Evolutionary conservation across 2,329 filamentous ascomycete genomes (phyloP).

Genomic region (Xenoacremonium recifei): DNA sequence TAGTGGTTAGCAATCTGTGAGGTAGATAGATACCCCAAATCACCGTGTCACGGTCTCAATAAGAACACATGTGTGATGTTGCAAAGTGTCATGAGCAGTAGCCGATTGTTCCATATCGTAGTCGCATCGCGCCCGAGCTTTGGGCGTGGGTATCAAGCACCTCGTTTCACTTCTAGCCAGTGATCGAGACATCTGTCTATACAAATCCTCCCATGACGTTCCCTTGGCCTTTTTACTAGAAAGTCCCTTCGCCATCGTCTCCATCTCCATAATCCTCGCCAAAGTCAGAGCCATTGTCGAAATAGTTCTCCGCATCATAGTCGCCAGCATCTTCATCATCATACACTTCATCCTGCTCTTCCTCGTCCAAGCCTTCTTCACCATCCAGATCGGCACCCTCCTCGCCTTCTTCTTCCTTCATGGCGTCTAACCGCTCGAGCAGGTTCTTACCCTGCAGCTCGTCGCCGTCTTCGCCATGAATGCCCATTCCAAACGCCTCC

Average conservation of each 20-base stretch:
- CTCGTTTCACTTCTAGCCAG: constrained; percentile 9
- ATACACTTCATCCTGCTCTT: constrained; percentile 49
- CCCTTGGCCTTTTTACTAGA: constrained; percentile 19
- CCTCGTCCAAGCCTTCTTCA: constrained; percentile 46
- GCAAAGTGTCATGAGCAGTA: no score
- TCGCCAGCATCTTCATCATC: constrained; percentile 61
- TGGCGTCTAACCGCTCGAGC: constrained; percentile 43
- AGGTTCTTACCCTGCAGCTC: constrained; percentile 34
- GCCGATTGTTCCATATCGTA: no score
- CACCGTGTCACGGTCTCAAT: background rate
- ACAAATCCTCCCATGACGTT: constrained; percentile 10
- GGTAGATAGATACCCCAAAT: constrained; percentile 11
- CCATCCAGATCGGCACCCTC: constrained; percentile 49
- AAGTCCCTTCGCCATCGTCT: constrained; percentile 48
- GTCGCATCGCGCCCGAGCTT: constrained; percentile 16
- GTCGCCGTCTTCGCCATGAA: constrained; percentile 23
- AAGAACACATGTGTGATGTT: background rate
- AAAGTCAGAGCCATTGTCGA: constrained; percentile 57
- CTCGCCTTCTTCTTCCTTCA: constrained; percentile 50
- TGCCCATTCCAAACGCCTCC: constrained; percentile 46
- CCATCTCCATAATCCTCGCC: constrained; percentile 51
- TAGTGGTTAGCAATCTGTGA: no score
- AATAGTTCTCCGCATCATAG: constrained; percentile 61
- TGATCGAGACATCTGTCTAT: no score
- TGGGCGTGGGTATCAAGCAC: constrained; percentile 27